phyloP scores from a whole-genome alignment of 352 stramenopile genomes.

The Pythium aquatile region DNA sequence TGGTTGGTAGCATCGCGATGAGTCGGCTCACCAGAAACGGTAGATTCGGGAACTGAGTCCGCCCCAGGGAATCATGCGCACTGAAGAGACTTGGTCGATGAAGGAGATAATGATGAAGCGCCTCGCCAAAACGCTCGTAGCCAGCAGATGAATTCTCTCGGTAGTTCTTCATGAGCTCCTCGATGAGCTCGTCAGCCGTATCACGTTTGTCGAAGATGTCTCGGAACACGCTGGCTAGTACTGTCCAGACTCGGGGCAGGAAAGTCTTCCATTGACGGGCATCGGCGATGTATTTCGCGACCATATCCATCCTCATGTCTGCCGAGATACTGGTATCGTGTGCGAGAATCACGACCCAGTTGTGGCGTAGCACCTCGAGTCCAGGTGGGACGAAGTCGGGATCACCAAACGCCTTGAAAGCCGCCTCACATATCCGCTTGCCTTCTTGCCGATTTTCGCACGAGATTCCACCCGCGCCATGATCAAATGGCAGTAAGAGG shows the following conservation, averaged over 20 bases:
- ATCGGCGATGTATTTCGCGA: slow-evolving; percentile 4
- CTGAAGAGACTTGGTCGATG: neutral
- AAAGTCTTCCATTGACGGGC: neutral
- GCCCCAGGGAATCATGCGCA: neutral
- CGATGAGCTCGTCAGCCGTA: neutral
- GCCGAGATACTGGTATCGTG: neutral
- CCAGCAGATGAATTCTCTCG: slow-evolving; percentile 3
- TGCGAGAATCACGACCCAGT: slow-evolving; percentile 18
- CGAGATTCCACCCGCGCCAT: neutral
- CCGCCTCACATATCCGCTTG: slow-evolving; percentile 10
- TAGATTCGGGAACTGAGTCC: slow-evolving; percentile 11
- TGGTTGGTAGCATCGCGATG: slow-evolving; percentile 5
- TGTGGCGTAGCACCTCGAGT: slow-evolving; percentile 22
- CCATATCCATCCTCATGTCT: neutral
- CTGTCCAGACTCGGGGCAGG: slow-evolving; percentile 14
- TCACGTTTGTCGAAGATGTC: slow-evolving; percentile 2
- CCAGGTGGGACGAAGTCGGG: slow-evolving; percentile 9
- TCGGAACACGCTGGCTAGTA: neutral
- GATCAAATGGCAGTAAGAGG: slow-evolving; percentile 6
- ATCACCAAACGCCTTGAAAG: slow-evolving; percentile 6
- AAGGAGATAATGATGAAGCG: slow-evolving; percentile 22
- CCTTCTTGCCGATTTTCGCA: neutral
- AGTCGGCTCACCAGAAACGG: slow-evolving; percentile 17
- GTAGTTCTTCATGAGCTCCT: slow-evolving; percentile 16
- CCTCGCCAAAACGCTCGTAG: slow-evolving; percentile 24